Evolutionary conservation across 495 filamentous ascomycete genomes (phyloP), one percentile per base, ranked within the genome.

Genomic region (Thozetella sp.): DNA sequence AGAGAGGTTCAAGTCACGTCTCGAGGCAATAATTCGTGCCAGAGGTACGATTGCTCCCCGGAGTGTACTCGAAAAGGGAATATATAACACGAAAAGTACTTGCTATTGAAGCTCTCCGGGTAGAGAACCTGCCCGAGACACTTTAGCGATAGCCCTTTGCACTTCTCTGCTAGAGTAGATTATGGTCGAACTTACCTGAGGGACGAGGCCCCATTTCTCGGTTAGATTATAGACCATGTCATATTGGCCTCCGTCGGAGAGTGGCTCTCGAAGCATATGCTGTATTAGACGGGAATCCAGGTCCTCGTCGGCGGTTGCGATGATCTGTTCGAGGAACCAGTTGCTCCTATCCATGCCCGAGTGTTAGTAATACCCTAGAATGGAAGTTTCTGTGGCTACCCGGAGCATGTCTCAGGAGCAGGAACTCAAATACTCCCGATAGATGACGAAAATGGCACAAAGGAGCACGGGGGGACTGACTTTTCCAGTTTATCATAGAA

Each of bases 401-500:
- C n/a, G n/a, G n/a, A n/a, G n/a, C n/a, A n/a, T n/a, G n/a, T n/a
- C n/a, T n/a, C n/a, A n/a, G n/a, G n/a, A n/a, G n/a, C n/a, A n/a
- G n/a, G n/a, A n/a, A n/a, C n/a, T n/a, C n/a, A n/a, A n/a, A n/a
- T n/a, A n/a, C n/a, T n/a, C n/a, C n/a, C n/a, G n/a, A n/a, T n/a
- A n/a, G n/a, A n/a, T n/a, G n/a, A n/a, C n/a, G n/a, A n/a, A n/a
- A n/a, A n/a, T n/a, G n/a, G n/a, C n/a, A n/a, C n/a, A n/a, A n/a
- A n/a, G n/a, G n/a, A n/a, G n/a, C n/a, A n/a, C n/a, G n/a, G n/a
- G n/a, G n/a, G n/a, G n/a, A n/a, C n/a, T n/a, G n/a, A n/a, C 70
- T 97, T 97, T 74, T 97, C 93, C 22, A 96, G 83, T 74, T 97
- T 97, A 71, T 97, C 92, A 87, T 90, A 96, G 83, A 91, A 97